These are phyloP conservation scores for Cryptococcus neoformans DNA, from an alignment of 1,284 basidiomycete genomes.

Conservation along the genomic window DNA sequence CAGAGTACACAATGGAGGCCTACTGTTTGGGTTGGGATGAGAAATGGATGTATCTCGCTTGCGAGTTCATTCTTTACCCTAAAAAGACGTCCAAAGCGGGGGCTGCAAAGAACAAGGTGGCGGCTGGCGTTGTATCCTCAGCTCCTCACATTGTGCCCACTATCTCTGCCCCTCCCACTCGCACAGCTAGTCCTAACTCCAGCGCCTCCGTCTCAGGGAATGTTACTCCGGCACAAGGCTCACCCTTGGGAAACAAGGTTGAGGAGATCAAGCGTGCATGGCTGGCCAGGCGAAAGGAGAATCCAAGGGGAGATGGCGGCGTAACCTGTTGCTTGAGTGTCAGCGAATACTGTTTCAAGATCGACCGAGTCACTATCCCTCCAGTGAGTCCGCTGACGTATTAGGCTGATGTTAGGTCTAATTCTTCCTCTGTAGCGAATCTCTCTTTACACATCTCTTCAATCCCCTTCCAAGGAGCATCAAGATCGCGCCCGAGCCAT, in stretches of 20 bases:
- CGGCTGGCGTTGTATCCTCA: neutral
- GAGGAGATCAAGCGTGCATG: constrained; percentile 22
- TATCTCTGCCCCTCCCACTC: constrained; percentile 31
- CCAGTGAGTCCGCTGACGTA: constrained; percentile 49
- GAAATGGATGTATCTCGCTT: constrained; percentile 73
- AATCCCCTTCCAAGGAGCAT: constrained; percentile 6
- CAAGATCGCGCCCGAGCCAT: constrained; percentile 12
- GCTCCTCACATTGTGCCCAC: constrained; percentile 12
- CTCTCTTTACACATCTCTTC: constrained; percentile 9
- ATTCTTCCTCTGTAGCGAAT: constrained; percentile 6
- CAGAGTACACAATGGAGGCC: constrained; percentile 66
- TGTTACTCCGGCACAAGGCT: constrained; percentile 9
- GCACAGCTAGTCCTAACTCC: constrained; percentile 11
- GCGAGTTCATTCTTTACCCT: constrained; percentile 64
- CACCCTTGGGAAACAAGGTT: neutral
- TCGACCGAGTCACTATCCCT: constrained; percentile 70
- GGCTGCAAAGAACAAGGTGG: neutral
- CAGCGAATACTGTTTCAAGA: constrained; percentile 69
- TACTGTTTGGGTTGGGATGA: constrained; percentile 70
- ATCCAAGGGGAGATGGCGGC: constrained; percentile 44
- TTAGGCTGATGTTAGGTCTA: neutral
- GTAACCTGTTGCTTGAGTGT: constrained; percentile 66
- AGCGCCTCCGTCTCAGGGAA: constrained; percentile 7
- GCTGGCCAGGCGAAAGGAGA: constrained; percentile 8
- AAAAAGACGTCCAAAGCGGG: constrained; percentile 31